Percentiles rank a stretch among this genome's conserved stretches.
phyloP scores from a whole-genome alignment of 2,329 filamentous ascomycete genomes.

The Alternaria rosae region DNA sequence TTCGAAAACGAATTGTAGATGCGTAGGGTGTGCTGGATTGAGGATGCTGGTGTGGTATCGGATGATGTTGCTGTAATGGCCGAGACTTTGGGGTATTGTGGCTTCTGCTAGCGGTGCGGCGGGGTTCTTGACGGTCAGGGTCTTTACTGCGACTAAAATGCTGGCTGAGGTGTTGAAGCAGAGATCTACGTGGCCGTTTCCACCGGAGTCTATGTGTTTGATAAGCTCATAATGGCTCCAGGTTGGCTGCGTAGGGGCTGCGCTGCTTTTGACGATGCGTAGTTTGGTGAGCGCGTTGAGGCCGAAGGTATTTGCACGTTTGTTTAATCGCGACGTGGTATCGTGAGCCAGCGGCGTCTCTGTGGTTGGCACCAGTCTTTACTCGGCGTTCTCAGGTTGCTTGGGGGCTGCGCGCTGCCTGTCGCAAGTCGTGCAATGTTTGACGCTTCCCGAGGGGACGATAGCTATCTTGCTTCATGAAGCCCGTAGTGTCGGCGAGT shows the following conservation, averaged over 20 bases:
- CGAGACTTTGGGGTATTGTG: background rate
- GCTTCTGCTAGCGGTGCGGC: background rate
- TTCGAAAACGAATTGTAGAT: background rate
- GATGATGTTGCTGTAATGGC: slow-evolving; percentile 1
- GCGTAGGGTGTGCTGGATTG: background rate
- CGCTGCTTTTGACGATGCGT: background rate
- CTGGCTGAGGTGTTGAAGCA: background rate
- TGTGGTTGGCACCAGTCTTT: background rate
- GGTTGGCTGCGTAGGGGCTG: background rate
- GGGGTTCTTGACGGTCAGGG: background rate
- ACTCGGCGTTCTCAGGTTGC: background rate
- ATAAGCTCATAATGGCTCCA: background rate
- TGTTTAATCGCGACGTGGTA: background rate
- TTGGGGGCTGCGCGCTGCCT: background rate
- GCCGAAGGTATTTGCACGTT: background rate
- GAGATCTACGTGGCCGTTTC: slow-evolving; percentile 1
- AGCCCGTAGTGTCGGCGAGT: background rate
- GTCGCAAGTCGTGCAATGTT: background rate
- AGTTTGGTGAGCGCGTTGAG: background rate
- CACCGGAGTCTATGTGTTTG: background rate
- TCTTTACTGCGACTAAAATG: slow-evolving; percentile 2
- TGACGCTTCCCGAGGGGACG: background rate
- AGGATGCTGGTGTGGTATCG: background rate
- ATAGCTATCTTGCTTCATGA: background rate
- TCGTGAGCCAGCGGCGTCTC: background rate